Percentiles rank a stretch among this genome's conserved stretches.
Conservation (phyloP, 2,329 filamentous ascomycete genomes). For the Verticillium tricorpus region DNA sequence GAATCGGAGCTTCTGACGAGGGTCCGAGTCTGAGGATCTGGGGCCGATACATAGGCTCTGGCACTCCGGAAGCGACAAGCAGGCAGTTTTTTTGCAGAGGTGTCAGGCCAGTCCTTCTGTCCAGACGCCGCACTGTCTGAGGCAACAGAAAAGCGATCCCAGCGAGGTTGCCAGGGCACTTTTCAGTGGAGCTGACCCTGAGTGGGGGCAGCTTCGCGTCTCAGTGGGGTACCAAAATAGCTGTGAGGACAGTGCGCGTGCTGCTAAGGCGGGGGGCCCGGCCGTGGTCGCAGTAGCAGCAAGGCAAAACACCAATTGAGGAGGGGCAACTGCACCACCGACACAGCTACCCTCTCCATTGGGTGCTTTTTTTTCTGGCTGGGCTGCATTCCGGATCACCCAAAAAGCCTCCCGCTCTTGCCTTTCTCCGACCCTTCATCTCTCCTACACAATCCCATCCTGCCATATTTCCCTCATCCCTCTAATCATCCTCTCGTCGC, state of each 20-base stretch:
- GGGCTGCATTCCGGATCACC: constrained; percentile 3
- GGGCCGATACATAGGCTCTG: not conserved
- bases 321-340: constrained; percentile 2
- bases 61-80: not conserved
- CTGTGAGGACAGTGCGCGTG: not conserved
- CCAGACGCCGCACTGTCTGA: not conserved
- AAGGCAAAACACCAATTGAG: constrained; percentile 5
- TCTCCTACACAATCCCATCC: constrained; percentile 3
- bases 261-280: not conserved
- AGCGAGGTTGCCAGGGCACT: not conserved
- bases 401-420: constrained; percentile 2
- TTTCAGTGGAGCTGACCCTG: not conserved
- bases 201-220: not conserved
- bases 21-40: not conserved
- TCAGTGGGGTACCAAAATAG: not conserved
- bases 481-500: not conserved
- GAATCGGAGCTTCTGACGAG: not conserved
- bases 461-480: not conserved
- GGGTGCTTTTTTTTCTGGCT: constrained; percentile 8
- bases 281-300: not conserved
- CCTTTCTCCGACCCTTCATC: not conserved
- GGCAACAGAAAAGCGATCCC: not conserved
- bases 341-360: not conserved
- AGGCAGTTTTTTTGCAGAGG: not conserved
- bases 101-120: not conserved